Percentiles rank a stretch among this genome's conserved stretches.
Evolutionary conservation across 2,329 filamentous ascomycete genomes (phyloP).

Genomic region (Monilinia fructicola): DNA sequence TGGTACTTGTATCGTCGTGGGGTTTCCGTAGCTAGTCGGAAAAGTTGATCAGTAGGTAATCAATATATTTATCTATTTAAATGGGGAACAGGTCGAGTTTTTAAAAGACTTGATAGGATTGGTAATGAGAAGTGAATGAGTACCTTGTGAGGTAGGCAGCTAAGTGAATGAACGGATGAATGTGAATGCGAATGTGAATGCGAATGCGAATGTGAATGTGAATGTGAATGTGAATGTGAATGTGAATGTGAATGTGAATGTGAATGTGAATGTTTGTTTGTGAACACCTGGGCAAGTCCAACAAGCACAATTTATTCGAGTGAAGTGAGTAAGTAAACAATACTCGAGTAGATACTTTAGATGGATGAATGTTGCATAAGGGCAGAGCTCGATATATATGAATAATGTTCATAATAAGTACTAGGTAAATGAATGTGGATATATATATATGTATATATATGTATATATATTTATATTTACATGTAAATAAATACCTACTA

Average conservation of each 20-base stretch:
- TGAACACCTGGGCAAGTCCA: neutral
- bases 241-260: no score
- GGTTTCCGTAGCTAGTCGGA: slow-evolving; percentile 5
- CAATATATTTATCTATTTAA: neutral
- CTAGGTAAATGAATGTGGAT: neutral
- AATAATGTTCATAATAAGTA: neutral
- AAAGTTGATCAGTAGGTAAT: slow-evolving; percentile 9
- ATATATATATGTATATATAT: neutral
- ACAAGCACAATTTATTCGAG: neutral
- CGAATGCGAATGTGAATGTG: no score
- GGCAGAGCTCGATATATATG: neutral
- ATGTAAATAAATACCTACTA: neutral
- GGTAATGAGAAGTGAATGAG: slow-evolving; percentile 2
- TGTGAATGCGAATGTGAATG: no score
- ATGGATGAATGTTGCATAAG: neutral
- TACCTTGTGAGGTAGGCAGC: neutral
- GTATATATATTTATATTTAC: neutral
- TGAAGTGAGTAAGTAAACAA: neutral
- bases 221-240: no score
- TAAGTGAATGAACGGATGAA: neutral
- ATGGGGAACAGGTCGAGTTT: slow-evolving; percentile 2
- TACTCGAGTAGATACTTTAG: no score
- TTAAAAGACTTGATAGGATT: slow-evolving; percentile 3
- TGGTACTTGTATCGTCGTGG: neutral
- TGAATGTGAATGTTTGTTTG: neutral